Evolutionary conservation across 177 flowering plant species (phyloP).

Genomic region (Vitis hybrid): DNA sequence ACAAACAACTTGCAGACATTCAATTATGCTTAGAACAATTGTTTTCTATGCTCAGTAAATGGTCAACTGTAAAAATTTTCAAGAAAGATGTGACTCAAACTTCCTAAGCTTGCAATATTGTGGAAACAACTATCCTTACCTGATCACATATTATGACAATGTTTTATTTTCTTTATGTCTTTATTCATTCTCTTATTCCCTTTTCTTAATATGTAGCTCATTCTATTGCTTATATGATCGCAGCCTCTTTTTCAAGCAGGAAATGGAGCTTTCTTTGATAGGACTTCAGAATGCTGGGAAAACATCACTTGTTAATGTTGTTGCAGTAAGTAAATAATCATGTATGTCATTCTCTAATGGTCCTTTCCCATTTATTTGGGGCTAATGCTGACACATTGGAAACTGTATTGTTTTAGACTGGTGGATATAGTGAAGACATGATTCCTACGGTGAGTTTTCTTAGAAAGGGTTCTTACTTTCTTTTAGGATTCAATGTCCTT

Average conservation of each 20-base stretch:
- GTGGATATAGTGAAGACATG: slow-evolving; percentile 99
- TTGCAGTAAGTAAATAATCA: slow-evolving; percentile 64
- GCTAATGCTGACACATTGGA: slow-evolving; percentile 4
- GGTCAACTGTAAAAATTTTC: too few species aligned
- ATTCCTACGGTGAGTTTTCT: slow-evolving; percentile 79
- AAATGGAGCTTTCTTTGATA: slow-evolving; percentile 92
- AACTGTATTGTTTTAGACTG: slow-evolving; percentile 49
- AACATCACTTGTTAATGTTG: slow-evolving; percentile 92
- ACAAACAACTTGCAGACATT: too few species aligned
- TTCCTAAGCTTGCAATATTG: too few species aligned
- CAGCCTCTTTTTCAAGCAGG: slow-evolving; percentile 98
- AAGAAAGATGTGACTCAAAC: too few species aligned
- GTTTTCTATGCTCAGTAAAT: too few species aligned
- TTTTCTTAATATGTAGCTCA: too few species aligned
- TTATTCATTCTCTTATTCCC: too few species aligned
- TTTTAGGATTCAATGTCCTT: background rate
- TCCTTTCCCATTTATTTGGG: background rate
- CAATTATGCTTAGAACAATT: too few species aligned
- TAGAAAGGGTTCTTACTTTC: background rate
- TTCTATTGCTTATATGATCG: slow-evolving; percentile 5
- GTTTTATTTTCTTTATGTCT: too few species aligned
- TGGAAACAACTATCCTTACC: too few species aligned
- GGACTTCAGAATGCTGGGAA: slow-evolving; percentile 98
- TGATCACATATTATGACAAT: too few species aligned
- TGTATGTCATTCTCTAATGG: background rate